phyloP scores from a whole-genome alignment of 352 stramenopile genomes.

The Globisporangium takayamanum region DNA sequence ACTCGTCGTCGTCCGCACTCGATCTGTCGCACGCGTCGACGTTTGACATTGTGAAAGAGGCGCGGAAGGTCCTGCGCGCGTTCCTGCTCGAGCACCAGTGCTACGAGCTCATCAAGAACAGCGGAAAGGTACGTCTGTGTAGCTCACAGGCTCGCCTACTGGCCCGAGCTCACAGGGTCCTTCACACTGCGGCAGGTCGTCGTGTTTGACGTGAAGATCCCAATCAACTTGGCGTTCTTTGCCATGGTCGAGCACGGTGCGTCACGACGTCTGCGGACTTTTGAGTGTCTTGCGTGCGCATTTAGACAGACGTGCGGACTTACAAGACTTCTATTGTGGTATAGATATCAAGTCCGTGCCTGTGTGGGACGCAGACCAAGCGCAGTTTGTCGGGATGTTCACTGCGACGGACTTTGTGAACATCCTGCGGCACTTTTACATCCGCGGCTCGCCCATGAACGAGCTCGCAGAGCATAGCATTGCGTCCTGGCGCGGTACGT shows the following conservation, averaged over 20 bases:
- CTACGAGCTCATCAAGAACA: slow-evolving; percentile 96
- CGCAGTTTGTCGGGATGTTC: slow-evolving; percentile 96
- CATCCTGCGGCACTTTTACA: slow-evolving; percentile 93
- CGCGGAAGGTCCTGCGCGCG: slow-evolving; percentile 71
- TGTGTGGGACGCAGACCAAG: slow-evolving; percentile 93
- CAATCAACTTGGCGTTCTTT: slow-evolving; percentile 98
- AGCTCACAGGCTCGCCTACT: not conserved
- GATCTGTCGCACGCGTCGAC: slow-evolving; percentile 40
- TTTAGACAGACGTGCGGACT: not conserved
- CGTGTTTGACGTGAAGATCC: slow-evolving; percentile 98
- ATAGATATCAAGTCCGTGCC: slow-evolving; percentile 96
- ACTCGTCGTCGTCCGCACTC: slow-evolving; percentile 25
- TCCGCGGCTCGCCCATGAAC: slow-evolving; percentile 87
- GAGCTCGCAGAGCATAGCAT: slow-evolving; percentile 83
- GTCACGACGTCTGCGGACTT: slow-evolving; percentile 3
- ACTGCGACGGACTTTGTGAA: slow-evolving; percentile 98
- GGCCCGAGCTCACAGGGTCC: not conserved
- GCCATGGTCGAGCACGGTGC: slow-evolving; percentile 97
- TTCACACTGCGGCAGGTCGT: slow-evolving; percentile 56
- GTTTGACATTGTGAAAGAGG: slow-evolving; percentile 72
- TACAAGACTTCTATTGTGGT: not conserved
- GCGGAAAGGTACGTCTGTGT: slow-evolving; percentile 65
- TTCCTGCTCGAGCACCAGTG: slow-evolving; percentile 89
- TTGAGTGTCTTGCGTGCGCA: not conserved
- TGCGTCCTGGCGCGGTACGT: slow-evolving; percentile 70